Evolutionary conservation across 352 stramenopile species (phyloP), one percentile per base, ranked within the genome.

Genomic region (Phytophthora fragariaefolia): DNA sequence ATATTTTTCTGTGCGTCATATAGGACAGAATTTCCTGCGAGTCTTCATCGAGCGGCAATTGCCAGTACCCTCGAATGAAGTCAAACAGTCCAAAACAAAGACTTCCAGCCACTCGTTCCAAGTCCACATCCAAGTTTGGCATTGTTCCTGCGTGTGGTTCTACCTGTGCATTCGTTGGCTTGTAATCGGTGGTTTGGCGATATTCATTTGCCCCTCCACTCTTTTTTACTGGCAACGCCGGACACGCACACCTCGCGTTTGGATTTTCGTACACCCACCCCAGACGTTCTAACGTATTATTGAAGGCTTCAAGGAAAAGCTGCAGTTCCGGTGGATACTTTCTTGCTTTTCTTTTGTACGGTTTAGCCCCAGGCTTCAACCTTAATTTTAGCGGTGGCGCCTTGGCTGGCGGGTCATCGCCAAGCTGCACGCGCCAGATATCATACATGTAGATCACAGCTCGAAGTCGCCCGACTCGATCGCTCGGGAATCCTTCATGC

Each of bases 151-250:
- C 60, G 7, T 70, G 63, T 10, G 66, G 6, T 10, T 74, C 60
- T 1, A 46, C 51, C 22, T 42, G 9, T 5, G 9, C 40, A 51
- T 74, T 74, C 18, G 63, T 23, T 2, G 66, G 60, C 13, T 55
- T 47, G 46, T 70, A 74, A 23, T 74, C 66, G 17, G 63, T 63
- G 3, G 61, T 58, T 23, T 75, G 66, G 3, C 66, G 20, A 26
- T 49, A 67, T 22, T 66, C 55, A 20, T 59, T 30, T 10, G 23
- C 34, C 17, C 15, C 24, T 34, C 28, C 28, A 9, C 5, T 9
- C 15, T 75, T 75, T 1, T 49, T 7, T 5, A 67, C 60, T 17
- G 66, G 54, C 7, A 74, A 18, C 2, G 51, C 66, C 6, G 66
- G 66, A 24, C 60, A 71, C n/a, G 46, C 58, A 57, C 66, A 66